These are phyloP conservation scores for Geotrichum histeridarum DNA, from an alignment of 1,139 yeast genomes.

Conservation along the genomic window DNA sequence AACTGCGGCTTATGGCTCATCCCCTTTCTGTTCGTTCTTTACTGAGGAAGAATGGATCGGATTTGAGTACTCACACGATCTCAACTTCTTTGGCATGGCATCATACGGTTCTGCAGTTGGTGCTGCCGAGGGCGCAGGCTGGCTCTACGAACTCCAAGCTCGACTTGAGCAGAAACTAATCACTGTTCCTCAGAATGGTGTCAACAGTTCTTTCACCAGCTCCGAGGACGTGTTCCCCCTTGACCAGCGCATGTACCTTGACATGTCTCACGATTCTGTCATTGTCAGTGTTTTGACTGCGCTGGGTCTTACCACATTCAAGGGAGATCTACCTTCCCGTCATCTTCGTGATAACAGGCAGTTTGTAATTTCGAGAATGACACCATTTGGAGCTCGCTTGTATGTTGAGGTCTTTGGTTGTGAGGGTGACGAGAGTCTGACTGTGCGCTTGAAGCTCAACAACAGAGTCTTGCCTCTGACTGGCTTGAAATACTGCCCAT, in stretches of 20 bases:
- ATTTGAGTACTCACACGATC: conserved; percentile 44
- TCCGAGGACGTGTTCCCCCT: conserved; percentile 37
- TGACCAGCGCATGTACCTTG: conserved; percentile 42
- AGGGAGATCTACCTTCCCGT: conserved; percentile 35
- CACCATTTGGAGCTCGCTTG: conserved; percentile 45
- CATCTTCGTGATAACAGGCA: conserved; percentile 40
- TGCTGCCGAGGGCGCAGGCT: conserved; percentile 43
- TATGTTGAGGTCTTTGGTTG: conserved; percentile 40
- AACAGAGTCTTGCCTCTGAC: conserved; percentile 40
- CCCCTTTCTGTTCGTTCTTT: conserved; percentile 47
- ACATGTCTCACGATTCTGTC: conserved; percentile 43
- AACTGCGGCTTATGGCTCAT: conserved; percentile 45
- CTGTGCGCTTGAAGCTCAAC: conserved; percentile 39
- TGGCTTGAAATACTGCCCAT: conserved; percentile 37
- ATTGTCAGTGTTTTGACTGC: conserved; percentile 41
- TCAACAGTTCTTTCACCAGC: conserved; percentile 37
- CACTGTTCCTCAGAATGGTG: conserved; percentile 33
- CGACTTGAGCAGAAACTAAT: conserved; percentile 34
- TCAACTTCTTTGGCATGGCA: conserved; percentile 40
- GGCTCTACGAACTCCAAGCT: conserved; percentile 40
- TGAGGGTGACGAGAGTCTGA: conserved; percentile 18
- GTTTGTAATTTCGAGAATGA: conserved; percentile 40
- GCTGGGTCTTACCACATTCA: conserved; percentile 37
- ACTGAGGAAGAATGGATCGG: conserved; percentile 49
- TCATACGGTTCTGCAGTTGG: conserved; percentile 42